Percentiles rank a stretch among this genome's conserved stretches.
Conservation (phyloP, 2,329 filamentous ascomycete species). For the Clarireedia hainanense region DNA sequence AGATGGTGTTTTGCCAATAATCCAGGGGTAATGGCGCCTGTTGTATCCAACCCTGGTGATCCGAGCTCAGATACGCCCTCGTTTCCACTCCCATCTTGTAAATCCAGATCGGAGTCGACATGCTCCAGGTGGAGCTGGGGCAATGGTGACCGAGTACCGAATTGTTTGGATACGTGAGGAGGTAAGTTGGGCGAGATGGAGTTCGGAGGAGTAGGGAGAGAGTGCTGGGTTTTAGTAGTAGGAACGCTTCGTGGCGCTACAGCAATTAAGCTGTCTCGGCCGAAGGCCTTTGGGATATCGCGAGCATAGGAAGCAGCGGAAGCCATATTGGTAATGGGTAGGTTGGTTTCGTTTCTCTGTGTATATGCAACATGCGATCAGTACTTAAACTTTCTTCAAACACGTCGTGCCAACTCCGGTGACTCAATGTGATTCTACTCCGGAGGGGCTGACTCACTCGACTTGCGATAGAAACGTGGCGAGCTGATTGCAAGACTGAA, state of each 20-base stretch:
- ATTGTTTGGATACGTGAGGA: constrained; percentile 70
- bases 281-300: constrained; percentile 54
- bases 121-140: constrained; percentile 42
- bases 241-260: constrained; percentile 59
- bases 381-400: constrained; percentile 10
- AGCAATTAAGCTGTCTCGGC: constrained; percentile 66
- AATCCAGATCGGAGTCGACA: constrained; percentile 81
- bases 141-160: constrained; percentile 33
- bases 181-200: constrained; percentile 86
- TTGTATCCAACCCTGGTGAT: constrained; percentile 51
- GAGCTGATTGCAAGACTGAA: constrained; percentile 20
- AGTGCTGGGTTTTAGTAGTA: constrained; percentile 41
- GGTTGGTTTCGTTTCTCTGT: constrained; percentile 26
- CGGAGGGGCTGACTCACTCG: constrained; percentile 27
- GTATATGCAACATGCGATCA: constrained; percentile 24
- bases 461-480: constrained; percentile 28
- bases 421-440: constrained; percentile 1
- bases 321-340: constrained; percentile 44
- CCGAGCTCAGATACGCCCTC: constrained; percentile 19
- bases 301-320: constrained; percentile 55
- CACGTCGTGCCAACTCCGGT: constrained; percentile 10
- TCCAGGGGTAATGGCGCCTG: constrained; percentile 73
- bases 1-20: constrained; percentile 87
- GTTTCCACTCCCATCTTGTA: constrained; percentile 47
- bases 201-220: constrained; percentile 85